Percentiles rank a stretch among this genome's conserved stretches.
Evolutionary conservation across 352 stramenopile genomes (phyloP).

Genomic region (Phytopythium vexans): DNA sequence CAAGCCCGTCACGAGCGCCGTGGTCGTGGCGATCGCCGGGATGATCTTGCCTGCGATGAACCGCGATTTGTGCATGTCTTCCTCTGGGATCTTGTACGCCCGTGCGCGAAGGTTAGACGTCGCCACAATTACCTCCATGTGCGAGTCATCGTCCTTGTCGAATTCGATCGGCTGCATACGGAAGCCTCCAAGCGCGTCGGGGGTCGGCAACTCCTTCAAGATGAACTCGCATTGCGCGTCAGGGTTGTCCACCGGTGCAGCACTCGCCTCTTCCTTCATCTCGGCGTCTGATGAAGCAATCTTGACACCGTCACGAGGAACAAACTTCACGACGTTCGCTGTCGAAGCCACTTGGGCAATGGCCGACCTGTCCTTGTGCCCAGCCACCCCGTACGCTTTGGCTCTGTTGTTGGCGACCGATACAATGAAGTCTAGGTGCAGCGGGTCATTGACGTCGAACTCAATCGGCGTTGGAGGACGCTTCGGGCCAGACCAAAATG

Average conservation of each 20-base stretch:
- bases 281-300: slow-evolving; percentile 98
- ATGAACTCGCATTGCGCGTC: slow-evolving; percentile 78
- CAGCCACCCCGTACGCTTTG: slow-evolving; percentile 92
- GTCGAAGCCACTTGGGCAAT: slow-evolving; percentile 79
- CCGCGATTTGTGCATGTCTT: slow-evolving; percentile 96
- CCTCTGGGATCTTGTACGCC: slow-evolving; percentile 98
- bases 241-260: slow-evolving; percentile 50
- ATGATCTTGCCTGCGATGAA: slow-evolving; percentile 99
- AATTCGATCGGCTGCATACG: slow-evolving; percentile 96
- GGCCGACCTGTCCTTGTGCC: slow-evolving; percentile 38
- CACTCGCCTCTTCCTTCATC: slow-evolving; percentile 79
- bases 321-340: slow-evolving; percentile 93
- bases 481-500: slow-evolving; percentile 99
- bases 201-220: slow-evolving; percentile 80
- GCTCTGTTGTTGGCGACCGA: slow-evolving; percentile 94
- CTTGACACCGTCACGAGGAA: slow-evolving; percentile 94
- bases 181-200: slow-evolving; percentile 82
- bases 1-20: slow-evolving; percentile 97
- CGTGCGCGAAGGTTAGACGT: slow-evolving; percentile 96
- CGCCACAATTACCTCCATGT: slow-evolving; percentile 97
- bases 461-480: slow-evolving; percentile 91
- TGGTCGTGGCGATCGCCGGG: slow-evolving; percentile 99
- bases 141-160: slow-evolving; percentile 98
- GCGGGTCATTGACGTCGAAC: slow-evolving; percentile 90
- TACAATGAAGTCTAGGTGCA: slow-evolving; percentile 96